Conservation (phyloP, 208 protist species). For the Entamoeba invadens region DNA sequence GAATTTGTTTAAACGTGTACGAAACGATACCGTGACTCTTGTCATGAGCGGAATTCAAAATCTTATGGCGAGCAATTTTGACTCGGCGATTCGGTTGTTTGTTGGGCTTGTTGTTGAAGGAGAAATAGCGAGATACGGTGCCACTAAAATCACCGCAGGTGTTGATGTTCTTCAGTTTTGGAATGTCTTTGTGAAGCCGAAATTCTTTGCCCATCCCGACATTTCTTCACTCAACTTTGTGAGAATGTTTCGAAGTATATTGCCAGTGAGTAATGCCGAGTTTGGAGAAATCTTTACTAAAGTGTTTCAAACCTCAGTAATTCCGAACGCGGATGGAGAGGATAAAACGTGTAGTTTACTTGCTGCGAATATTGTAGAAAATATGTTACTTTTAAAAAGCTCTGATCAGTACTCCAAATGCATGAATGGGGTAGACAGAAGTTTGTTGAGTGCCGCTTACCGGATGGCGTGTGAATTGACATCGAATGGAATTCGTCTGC, state of each 20-base stretch:
- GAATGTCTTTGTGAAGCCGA: background rate
- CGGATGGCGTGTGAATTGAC: background rate
- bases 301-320: background rate
- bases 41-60: background rate
- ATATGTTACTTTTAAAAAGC: background rate
- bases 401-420: background rate
- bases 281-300: background rate
- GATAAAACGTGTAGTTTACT: background rate
- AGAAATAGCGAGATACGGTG: background rate
- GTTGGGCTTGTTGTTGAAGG: background rate
- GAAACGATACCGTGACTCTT: background rate
- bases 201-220: background rate
- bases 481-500: background rate
- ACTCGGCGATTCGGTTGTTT: background rate
- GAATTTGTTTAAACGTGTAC: background rate
- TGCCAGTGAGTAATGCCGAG: background rate
- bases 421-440: background rate
- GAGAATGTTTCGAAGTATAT: background rate
- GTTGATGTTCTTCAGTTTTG: background rate
- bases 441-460: background rate
- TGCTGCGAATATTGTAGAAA: background rate
- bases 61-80: background rate
- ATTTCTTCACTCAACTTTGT: background rate
- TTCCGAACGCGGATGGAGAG: background rate
- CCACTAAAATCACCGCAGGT: background rate